A percentile compares a stretch with the other conserved stretches of the same genome.
These are phyloP conservation scores for Pseudonitzschia delicatissima DNA, from an alignment of 108 stramenopile species.

Conservation along the genomic window DNA sequence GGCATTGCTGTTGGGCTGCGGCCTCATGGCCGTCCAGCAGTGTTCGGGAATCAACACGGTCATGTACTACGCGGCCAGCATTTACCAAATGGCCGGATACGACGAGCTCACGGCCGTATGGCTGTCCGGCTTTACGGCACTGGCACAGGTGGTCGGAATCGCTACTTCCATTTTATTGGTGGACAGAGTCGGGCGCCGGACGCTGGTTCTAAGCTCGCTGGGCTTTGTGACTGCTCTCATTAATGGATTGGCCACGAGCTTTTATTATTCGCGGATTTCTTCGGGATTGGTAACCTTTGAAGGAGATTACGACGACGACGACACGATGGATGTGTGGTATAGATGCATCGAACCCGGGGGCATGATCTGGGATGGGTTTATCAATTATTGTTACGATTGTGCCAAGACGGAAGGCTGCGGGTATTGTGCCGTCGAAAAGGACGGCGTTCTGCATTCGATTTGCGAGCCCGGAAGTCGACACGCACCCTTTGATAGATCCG, in stretches of 20 bases:
- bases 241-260: constrained; percentile 57
- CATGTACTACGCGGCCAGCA: constrained; percentile 88
- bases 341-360: constrained; percentile 44
- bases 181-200: constrained; percentile 68
- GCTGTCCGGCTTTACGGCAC: constrained; percentile 74
- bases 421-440: constrained; percentile 30
- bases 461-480: neutral
- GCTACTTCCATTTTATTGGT: constrained; percentile 62
- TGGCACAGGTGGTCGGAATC: constrained; percentile 79
- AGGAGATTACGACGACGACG: constrained; percentile 13
- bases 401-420: constrained; percentile 61
- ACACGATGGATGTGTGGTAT: no score
- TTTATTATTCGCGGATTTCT: constrained; percentile 48
- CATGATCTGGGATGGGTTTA: constrained; percentile 56
- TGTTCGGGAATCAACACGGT: constrained; percentile 91
- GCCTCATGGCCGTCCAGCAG: constrained; percentile 84
- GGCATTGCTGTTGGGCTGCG: constrained; percentile 79
- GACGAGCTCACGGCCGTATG: constrained; percentile 63
- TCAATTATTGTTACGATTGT: constrained; percentile 68
- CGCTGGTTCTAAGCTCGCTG: constrained; percentile 55
- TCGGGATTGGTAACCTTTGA: constrained; percentile 26
- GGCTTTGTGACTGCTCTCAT: constrained; percentile 49
- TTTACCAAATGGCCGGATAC: constrained; percentile 84
- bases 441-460: neutral
- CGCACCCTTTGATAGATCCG: neutral